phyloP scores from a whole-genome alignment of 257 asterid species.

The Prunella vulgaris region DNA sequence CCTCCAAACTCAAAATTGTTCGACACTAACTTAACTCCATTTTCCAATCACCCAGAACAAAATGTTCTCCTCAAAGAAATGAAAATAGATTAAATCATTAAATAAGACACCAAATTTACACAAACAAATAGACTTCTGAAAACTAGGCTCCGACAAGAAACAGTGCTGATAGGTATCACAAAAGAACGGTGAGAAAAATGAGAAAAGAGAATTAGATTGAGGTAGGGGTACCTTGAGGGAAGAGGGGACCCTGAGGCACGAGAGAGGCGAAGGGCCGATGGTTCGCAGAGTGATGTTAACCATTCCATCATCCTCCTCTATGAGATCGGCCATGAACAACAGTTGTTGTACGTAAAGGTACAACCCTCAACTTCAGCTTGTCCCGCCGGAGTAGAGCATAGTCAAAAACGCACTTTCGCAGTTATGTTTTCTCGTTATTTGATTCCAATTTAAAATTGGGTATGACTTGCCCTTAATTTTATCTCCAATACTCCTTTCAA shows the following conservation, averaged over 20 bases:
- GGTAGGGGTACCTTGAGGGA: conserved; percentile 44
- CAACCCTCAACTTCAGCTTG: neutral
- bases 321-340: conserved; percentile 31
- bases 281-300: conserved; percentile 58
- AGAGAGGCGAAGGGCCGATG: conserved; percentile 77
- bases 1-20: neutral
- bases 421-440: no score
- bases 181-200: neutral
- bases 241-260: conserved; percentile 66
- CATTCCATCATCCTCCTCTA: conserved; percentile 30
- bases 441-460: no score
- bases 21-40: neutral
- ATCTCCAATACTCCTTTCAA: no score
- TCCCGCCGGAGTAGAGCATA: neutral
- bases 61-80: neutral
- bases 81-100: neutral
- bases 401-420: neutral
- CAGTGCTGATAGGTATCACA: neutral
- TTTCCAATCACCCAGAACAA: neutral
- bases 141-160: no score
- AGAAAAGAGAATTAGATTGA: neutral
- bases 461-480: no score
- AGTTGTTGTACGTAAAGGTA: conserved; percentile 19
- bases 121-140: neutral
- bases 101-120: neutral